phyloP scores from a whole-genome alignment of 345 rosid genomes.

The Gossypium stocksii region DNA sequence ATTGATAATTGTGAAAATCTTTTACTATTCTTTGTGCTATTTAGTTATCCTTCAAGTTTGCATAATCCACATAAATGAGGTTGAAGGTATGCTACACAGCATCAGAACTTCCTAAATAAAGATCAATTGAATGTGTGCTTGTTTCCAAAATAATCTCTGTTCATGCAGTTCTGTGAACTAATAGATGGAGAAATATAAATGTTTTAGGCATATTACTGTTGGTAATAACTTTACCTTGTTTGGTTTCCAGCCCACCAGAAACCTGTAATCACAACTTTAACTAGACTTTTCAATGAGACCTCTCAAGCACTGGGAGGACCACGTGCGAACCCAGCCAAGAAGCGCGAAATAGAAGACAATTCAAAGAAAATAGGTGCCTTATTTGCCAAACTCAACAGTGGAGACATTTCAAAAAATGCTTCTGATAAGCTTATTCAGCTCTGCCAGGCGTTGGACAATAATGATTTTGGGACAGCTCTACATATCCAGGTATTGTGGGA shows the following conservation, averaged over 20 bases:
- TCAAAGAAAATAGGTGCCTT: constrained; percentile 88
- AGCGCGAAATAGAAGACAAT: constrained; percentile 98
- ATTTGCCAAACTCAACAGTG: constrained; percentile 85
- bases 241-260: constrained; percentile 65
- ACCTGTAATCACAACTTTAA: constrained; percentile 68
- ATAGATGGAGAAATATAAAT: too few relatives aligned
- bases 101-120: background rate
- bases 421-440: constrained; percentile 87
- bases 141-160: background rate
- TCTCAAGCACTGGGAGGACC: constrained; percentile 94
- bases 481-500: constrained; percentile 71
- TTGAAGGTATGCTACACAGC: background rate
- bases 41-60: background rate
- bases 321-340: constrained; percentile 80
- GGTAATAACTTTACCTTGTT: background rate
- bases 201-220: too few relatives aligned
- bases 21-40: too few relatives aligned
- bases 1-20: background rate
- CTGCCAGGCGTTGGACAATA: constrained; percentile 82
- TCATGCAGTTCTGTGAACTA: background rate
- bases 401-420: constrained; percentile 89
- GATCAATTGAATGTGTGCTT: background rate
- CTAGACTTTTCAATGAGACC: constrained; percentile 93
- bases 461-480: constrained; percentile 74
- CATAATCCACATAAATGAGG: background rate